Percentiles rank a stretch among this genome's conserved stretches.
Evolutionary conservation across 495 filamentous ascomycete species (phyloP).

Genomic region (Lichina pygmaea): DNA sequence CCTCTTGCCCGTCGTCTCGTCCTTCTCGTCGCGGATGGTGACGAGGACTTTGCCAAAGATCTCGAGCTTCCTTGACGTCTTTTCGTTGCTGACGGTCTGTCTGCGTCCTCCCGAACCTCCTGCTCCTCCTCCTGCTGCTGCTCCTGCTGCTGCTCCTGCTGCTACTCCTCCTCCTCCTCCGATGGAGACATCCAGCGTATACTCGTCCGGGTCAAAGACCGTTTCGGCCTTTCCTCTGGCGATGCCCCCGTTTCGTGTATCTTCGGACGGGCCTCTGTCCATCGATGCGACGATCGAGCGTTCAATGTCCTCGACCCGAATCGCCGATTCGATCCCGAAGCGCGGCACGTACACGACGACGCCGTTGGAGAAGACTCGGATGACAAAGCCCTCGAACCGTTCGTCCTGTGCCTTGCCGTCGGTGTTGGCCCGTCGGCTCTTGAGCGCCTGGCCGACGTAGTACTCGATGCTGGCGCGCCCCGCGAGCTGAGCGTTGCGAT

Average conservation of each 20-base stretch:
- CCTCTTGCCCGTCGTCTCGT: conserved; percentile 82
- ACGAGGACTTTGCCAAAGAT: conserved; percentile 80
- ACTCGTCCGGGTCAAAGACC: conserved; percentile 61
- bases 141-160: neutral
- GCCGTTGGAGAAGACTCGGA: conserved; percentile 91
- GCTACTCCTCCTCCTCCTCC: conserved; percentile 15
- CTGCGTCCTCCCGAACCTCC: conserved; percentile 9
- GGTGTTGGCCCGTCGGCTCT: conserved; percentile 34
- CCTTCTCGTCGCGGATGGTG: conserved; percentile 69
- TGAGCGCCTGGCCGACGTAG: conserved; percentile 88
- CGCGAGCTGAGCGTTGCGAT: conserved; percentile 88
- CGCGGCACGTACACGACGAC: conserved; percentile 86
- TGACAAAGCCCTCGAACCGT: conserved; percentile 52
- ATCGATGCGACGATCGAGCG: conserved; percentile 18
- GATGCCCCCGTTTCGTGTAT: conserved; percentile 12
- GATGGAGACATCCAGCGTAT: conserved; percentile 26
- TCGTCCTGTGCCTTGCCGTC: conserved; percentile 21
- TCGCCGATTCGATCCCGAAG: conserved; percentile 83
- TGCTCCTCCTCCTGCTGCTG: conserved; percentile 12
- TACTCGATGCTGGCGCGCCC: conserved; percentile 84
- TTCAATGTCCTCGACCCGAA: conserved; percentile 59
- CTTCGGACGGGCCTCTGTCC: conserved; percentile 4
- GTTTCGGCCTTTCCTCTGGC: conserved; percentile 21
- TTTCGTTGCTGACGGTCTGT: too few relatives aligned
- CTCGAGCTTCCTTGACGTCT: conserved; percentile 22